Evolutionary conservation across 75 land plant genomes (phyloP), one percentile per base, ranked within the genome.

Genomic region (Azolla pinnata): DNA sequence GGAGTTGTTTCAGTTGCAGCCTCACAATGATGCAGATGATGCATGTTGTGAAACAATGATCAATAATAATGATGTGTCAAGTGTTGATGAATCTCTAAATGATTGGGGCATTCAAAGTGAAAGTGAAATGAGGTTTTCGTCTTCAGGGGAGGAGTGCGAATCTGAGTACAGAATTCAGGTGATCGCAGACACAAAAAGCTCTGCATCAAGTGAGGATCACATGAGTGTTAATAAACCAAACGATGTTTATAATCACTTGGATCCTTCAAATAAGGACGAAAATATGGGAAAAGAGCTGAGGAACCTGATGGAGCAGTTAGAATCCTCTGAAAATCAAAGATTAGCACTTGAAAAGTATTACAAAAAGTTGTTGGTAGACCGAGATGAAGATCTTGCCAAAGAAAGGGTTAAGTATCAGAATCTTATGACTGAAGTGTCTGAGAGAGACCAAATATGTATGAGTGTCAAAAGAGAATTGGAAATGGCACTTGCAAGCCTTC

Each of bases 391-490:
- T 46, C 59, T 29, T 19, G 26, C 29, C 10, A 48, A 28, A 21
- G 26, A 31, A 34, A 54, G 27, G 30, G 0, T 23, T 28, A 49
- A 65, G 31, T 19, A 20, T 26, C 38, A 54, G 14, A 65, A 24
- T 18, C 46, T 65, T 10, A 56, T 2, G 26, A 18, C 19, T 24
- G 33, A 12, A 45, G 23, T 59, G 0, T n/a, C 19, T 45, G 64
- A 59, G 34, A 46, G 51, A 24, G 50, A 66, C 4, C 23, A 59
- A 31, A 69, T 70, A 28, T 68, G 74, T 52, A 14, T 49, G 25
- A 72, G 68, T 62, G 64, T 79, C 49, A 73, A 46, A 45, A 76
- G 61, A 59, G 84, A 81, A 70, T 62, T 81, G 58, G 77, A 79
- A 46, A 68, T 67, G 31, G 81, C 84, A 14, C 65, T 85, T 42